These are phyloP conservation scores for Candida anglica DNA, from an alignment of 805 yeast species.

Conservation along the genomic window DNA sequence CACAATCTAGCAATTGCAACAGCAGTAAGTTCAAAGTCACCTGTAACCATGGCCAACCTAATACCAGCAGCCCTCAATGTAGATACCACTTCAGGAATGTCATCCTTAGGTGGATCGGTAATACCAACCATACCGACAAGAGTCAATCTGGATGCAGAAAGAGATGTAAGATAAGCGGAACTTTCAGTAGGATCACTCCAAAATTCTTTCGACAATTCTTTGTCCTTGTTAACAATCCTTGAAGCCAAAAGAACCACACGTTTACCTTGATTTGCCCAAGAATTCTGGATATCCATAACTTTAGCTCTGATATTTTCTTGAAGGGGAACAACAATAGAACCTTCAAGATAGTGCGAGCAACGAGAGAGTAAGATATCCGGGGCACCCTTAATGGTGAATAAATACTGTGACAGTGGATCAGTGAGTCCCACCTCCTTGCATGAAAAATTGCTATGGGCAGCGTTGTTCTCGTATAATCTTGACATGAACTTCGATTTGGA, in stretches of 20 bases:
- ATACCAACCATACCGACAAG: constrained; percentile 39
- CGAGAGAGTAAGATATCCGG: constrained; percentile 38
- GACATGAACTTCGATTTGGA: constrained; percentile 46
- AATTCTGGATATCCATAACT: constrained; percentile 21
- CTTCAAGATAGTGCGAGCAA: constrained; percentile 17
- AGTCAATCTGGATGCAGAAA: constrained; percentile 12
- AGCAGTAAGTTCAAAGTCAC: constrained; percentile 52
- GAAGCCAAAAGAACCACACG: constrained; percentile 28
- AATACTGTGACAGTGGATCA: constrained; percentile 10
- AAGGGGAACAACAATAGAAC: constrained; percentile 14
- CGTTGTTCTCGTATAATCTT: constrained; percentile 17
- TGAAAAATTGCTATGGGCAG: too few relatives aligned
- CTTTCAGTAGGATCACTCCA: constrained; percentile 2
- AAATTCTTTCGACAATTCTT: neutral
- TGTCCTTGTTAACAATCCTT: constrained; percentile 14
- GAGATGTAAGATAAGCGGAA: neutral
- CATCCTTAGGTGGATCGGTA: constrained; percentile 41
- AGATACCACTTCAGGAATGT: constrained; percentile 25
- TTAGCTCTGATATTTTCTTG: constrained; percentile 10
- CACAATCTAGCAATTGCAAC: constrained; percentile 44
- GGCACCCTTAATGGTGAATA: constrained; percentile 40
- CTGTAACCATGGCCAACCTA: constrained; percentile 43
- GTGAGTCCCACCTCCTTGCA: constrained; percentile 8
- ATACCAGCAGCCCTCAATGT: constrained; percentile 37
- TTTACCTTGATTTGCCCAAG: constrained; percentile 35